Percentiles rank a stretch among this genome's conserved stretches.
Conservation (phyloP, 2,329 filamentous ascomycete genomes). For the Clarireedia homoeocarpa region DNA sequence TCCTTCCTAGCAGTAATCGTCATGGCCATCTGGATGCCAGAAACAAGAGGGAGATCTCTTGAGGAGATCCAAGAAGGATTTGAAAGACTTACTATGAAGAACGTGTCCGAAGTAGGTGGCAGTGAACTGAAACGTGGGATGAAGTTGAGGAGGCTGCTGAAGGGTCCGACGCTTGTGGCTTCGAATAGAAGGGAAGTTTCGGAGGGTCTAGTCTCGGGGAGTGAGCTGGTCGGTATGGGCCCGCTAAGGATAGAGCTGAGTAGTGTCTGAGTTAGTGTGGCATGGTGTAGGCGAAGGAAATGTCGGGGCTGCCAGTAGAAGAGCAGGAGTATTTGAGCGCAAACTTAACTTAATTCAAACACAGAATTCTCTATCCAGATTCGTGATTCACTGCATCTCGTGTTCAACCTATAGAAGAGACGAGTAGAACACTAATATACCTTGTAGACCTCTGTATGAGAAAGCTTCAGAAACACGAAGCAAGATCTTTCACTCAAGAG, state of each 20-base stretch:
- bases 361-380: no score
- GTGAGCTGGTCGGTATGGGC: neutral
- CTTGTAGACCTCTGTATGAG: no score
- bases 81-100: neutral
- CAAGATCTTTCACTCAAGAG: neutral
- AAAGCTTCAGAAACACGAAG: neutral
- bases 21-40: slow-evolving; percentile 19
- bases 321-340: no score
- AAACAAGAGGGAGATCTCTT: slow-evolving; percentile 21
- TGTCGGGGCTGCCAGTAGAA: no score
- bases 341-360: no score
- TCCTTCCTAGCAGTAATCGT: slow-evolving; percentile 21
- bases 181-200: neutral
- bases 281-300: neutral
- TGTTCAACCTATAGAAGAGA: no score
- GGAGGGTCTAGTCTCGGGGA: neutral
- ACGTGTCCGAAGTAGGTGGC: neutral
- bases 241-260: neutral
- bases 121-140: neutral
- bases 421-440: no score
- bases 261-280: neutral
- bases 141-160: neutral
- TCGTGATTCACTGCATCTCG: no score
- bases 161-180: neutral
- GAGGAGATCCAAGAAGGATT: slow-evolving; percentile 15